Evolutionary conservation across 805 yeast genomes (phyloP).

Genomic region (Wickerhamomyces ciferrii): DNA sequence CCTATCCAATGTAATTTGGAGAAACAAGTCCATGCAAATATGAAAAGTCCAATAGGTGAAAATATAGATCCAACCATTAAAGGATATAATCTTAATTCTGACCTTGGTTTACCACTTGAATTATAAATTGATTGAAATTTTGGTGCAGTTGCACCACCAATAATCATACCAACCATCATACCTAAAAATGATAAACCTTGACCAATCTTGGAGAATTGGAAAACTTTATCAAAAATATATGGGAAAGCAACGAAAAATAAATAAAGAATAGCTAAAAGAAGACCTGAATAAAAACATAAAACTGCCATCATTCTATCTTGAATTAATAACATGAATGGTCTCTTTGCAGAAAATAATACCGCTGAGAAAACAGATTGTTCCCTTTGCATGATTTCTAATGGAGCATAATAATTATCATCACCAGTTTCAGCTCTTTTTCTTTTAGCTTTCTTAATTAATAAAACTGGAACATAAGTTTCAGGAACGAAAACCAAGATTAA

Average conservation of each 20-base stretch:
- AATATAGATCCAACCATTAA: conserved; percentile 62
- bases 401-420: conserved; percentile 40
- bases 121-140: conserved; percentile 37
- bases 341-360: conserved; percentile 38
- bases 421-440: conserved; percentile 47
- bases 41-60: conserved; percentile 62
- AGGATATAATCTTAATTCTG: conserved; percentile 56
- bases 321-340: conserved; percentile 45
- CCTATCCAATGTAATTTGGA: conserved; percentile 64
- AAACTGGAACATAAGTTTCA: conserved; percentile 60
- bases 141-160: conserved; percentile 40
- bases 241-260: conserved; percentile 65
- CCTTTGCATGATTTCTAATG: conserved; percentile 32
- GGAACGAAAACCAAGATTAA: conserved; percentile 41
- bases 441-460: conserved; percentile 47
- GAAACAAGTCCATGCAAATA: conserved; percentile 73
- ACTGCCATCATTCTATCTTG: conserved; percentile 52
- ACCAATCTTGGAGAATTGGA: conserved; percentile 44
- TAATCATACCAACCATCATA: conserved; percentile 43
- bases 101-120: conserved; percentile 43
- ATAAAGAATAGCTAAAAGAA: conserved; percentile 55
- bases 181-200: conserved; percentile 66
- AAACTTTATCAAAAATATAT: conserved; percentile 48
- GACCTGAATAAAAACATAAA: conserved; percentile 51
- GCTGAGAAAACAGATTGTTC: conserved; percentile 36